phyloP scores from a whole-genome alignment of 1,284 basidiomycete species.

The Cryptococcus sp. region DNA sequence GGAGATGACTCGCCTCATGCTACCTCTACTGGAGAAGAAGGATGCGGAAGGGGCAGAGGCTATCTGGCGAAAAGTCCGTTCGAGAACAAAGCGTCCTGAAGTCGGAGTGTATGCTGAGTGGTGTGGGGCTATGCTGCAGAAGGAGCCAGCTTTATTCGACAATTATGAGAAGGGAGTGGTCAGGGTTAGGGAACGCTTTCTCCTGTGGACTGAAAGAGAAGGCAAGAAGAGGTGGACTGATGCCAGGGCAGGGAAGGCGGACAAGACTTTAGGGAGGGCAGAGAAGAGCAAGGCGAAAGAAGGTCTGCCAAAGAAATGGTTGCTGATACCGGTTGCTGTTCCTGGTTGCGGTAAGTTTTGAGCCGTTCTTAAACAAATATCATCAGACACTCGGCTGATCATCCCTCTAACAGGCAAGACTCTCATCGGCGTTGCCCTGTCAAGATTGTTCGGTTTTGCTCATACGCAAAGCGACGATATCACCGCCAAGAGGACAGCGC shows the following conservation, averaged over 20 bases:
- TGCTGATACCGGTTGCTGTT: slow-evolving; percentile 85
- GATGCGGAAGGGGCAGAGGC: slow-evolving; percentile 21
- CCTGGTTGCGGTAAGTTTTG: slow-evolving; percentile 79
- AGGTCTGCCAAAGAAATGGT: slow-evolving; percentile 64
- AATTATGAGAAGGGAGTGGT: slow-evolving; percentile 74
- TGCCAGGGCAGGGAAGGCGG: slow-evolving; percentile 49
- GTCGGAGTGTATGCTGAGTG: slow-evolving; percentile 55
- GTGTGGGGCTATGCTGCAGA: slow-evolving; percentile 62
- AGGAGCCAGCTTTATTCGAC: slow-evolving; percentile 65
- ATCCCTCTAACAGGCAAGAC: slow-evolving; percentile 75
- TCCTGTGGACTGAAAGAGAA: slow-evolving; percentile 66
- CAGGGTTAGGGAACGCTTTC: slow-evolving; percentile 74
- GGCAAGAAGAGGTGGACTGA: slow-evolving; percentile 57
- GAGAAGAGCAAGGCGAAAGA: slow-evolving; percentile 21
- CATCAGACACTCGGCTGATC: background rate
- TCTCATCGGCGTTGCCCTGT: slow-evolving; percentile 74
- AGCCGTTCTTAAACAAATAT: background rate
- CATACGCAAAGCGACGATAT: slow-evolving; percentile 95
- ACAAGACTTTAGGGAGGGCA: slow-evolving; percentile 21
- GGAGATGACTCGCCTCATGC: slow-evolving; percentile 80
- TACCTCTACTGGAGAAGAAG: slow-evolving; percentile 53
- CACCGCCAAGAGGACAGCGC: slow-evolving; percentile 72
- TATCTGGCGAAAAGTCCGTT: slow-evolving; percentile 42
- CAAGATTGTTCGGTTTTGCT: slow-evolving; percentile 74
- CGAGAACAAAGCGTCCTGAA: slow-evolving; percentile 50